Evolutionary conservation across 2,329 filamentous ascomycete species (phyloP), one percentile per base, ranked within the genome.

Genomic region (Ilyonectria sp.): DNA sequence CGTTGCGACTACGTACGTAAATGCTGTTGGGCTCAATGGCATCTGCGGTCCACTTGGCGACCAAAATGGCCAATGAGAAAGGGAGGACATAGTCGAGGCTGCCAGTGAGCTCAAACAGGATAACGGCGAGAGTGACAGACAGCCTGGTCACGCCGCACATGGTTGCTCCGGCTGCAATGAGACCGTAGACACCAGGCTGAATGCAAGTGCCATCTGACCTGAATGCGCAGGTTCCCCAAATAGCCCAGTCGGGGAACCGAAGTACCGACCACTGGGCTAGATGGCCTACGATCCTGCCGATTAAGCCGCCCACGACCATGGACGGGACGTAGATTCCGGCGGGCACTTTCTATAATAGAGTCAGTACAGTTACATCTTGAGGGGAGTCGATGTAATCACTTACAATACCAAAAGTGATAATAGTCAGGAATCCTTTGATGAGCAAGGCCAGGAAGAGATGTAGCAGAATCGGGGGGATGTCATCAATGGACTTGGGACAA

Each of bases 21-120:
- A 99, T 98, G 79, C 94, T 97, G 60, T 94, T 87, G 17, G 95
- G 96, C 80, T 99, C 96, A 58, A 99, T 89, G 4, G 94, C 95
- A 81, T 98, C 96, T 0, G 96, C 95, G 0, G 94, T 97, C 96
- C 96, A 99, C 82, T 99, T 99, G n/a, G 95, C 91, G 31, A 97
- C 94, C 4, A 98, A 86, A 37, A 99, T 94, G 0, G 94, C 92
- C 9, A 99, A 84, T 0, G 95, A 98, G 79, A 98, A 98, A 0
- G 96, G 96, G 11, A 99, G 84, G 4, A 99, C 96, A 75, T 98
- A 97, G 79, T 98, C 94, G 55, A 98, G 85, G 78, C 94, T 97
- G 62, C 96, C 96, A 0, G 96, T 99, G 40, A 99, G 86, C 80
- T 99, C 96, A 74, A 99, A 98, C 1, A 98, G 85, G 68, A 99